phyloP scores from a whole-genome alignment of 257 asterid species.

The Linderniella brevidens region DNA sequence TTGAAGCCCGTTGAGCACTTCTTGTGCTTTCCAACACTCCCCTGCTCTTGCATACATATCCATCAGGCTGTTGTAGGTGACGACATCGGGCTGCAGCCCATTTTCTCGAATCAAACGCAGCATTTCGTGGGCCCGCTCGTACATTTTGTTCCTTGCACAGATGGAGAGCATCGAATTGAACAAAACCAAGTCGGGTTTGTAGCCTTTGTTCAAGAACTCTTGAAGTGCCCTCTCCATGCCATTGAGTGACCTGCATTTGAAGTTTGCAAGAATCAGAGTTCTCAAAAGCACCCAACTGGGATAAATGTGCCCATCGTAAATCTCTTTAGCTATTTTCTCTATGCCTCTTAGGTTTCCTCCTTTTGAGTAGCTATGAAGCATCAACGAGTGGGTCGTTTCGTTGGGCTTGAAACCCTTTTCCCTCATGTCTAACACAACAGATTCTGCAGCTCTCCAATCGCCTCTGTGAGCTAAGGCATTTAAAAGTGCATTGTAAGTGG shows the following conservation, averaged over 20 bases:
- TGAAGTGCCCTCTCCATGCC: slow-evolving; percentile 92
- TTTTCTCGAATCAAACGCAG: slow-evolving; percentile 39
- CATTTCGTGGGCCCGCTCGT: slow-evolving; percentile 64
- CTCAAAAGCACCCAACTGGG: slow-evolving; percentile 90
- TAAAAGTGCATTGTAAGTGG: slow-evolving; percentile 76
- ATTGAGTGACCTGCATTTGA: slow-evolving; percentile 55
- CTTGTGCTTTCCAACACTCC: slow-evolving; percentile 94
- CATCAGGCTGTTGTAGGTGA: slow-evolving; percentile 84
- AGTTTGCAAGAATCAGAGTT: slow-evolving; percentile 60
- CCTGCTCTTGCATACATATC: slow-evolving; percentile 91
- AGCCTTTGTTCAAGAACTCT: slow-evolving; percentile 61
- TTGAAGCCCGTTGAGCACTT: slow-evolving; percentile 48
- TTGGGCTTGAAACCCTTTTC: slow-evolving; percentile 73
- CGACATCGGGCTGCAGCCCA: slow-evolving; percentile 64
- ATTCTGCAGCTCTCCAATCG: slow-evolving; percentile 68
- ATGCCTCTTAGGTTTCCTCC: slow-evolving; percentile 68
- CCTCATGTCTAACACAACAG: slow-evolving; percentile 49
- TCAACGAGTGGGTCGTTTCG: slow-evolving; percentile 63
- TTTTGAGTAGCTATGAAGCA: slow-evolving; percentile 78
- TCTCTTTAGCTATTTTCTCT: slow-evolving; percentile 60
- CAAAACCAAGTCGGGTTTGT: slow-evolving; percentile 66
- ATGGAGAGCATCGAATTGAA: slow-evolving; percentile 77
- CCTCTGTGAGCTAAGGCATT: slow-evolving; percentile 80
- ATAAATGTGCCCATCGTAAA: slow-evolving; percentile 68
- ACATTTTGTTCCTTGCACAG: slow-evolving; percentile 60